Conservation (phyloP, 352 stramenopile species). For the Pythium sukuiense region DNA sequence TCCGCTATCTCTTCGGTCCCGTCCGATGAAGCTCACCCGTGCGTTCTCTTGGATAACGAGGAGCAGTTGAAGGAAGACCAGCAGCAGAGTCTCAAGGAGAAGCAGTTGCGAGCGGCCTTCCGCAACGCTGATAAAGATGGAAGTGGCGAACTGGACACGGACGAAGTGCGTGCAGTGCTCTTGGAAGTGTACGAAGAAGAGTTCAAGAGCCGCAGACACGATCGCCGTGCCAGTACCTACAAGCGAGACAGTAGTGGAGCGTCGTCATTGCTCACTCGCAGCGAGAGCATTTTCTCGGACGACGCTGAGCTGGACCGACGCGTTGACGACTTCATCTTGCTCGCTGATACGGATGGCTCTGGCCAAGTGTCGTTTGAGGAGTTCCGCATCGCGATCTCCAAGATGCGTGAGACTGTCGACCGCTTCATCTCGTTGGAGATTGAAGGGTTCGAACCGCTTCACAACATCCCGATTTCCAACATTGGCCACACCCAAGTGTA, state of each 20-base stretch:
- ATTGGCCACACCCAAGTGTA: slow-evolving; percentile 80
- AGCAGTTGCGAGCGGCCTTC: slow-evolving; percentile 81
- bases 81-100: slow-evolving; percentile 83
- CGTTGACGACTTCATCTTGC: slow-evolving; percentile 77
- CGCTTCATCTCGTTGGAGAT: slow-evolving; percentile 79
- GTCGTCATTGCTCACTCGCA: slow-evolving; percentile 27
- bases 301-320: slow-evolving; percentile 55
- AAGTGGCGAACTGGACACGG: slow-evolving; percentile 74
- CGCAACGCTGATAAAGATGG: slow-evolving; percentile 68
- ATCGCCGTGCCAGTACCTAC: slow-evolving; percentile 9
- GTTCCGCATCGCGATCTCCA: slow-evolving; percentile 83
- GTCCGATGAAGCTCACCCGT: slow-evolving; percentile 50
- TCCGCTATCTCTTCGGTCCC: slow-evolving; percentile 55
- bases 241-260: slow-evolving; percentile 18
- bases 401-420: slow-evolving; percentile 64
- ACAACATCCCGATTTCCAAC: slow-evolving; percentile 63
- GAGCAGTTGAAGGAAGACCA: slow-evolving; percentile 72
- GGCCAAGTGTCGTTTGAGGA: slow-evolving; percentile 85
- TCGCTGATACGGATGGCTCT: slow-evolving; percentile 78
- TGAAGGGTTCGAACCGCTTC: slow-evolving; percentile 65
- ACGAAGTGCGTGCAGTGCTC: slow-evolving; percentile 77
- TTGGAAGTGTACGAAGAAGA: slow-evolving; percentile 73
- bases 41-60: slow-evolving; percentile 58
- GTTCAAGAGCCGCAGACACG: slow-evolving; percentile 40
- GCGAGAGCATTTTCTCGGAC: slow-evolving; percentile 52